Evolutionary conservation across 495 filamentous ascomycete genomes (phyloP).

Genomic region (Tirmania nivea): DNA sequence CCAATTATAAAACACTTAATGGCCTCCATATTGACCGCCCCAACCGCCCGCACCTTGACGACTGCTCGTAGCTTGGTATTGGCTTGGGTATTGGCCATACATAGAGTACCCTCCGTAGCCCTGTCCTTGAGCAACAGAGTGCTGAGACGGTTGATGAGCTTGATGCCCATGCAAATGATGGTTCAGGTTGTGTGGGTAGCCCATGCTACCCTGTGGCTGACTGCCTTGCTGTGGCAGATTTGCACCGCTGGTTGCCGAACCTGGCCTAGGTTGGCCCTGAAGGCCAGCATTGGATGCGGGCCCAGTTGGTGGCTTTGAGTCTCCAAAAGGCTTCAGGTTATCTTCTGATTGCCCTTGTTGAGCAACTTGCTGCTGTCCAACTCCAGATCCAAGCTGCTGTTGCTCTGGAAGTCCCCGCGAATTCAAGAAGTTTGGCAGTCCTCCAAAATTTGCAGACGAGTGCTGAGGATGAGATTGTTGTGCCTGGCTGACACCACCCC

Average conservation of each 20-base stretch:
- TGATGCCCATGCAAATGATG: slow-evolving; percentile 12
- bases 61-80: slow-evolving; percentile 10
- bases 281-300: slow-evolving; percentile 18
- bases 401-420: slow-evolving; percentile 15
- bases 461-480: slow-evolving; percentile 19
- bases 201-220: slow-evolving; percentile 14
- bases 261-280: slow-evolving; percentile 17
- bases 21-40: slow-evolving; percentile 1
- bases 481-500: slow-evolving; percentile 13
- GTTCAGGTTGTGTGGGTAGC: slow-evolving; percentile 11
- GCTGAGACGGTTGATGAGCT: slow-evolving; percentile 11
- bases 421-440: slow-evolving; percentile 17
- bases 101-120: slow-evolving; percentile 13
- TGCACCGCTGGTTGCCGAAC: slow-evolving; percentile 16
- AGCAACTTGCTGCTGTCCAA: slow-evolving; percentile 12
- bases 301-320: slow-evolving; percentile 20
- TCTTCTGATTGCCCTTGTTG: slow-evolving; percentile 17
- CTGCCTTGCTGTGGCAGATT: slow-evolving; percentile 16
- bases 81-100: slow-evolving; percentile 16
- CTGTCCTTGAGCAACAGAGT: slow-evolving; percentile 14
- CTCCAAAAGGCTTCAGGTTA: slow-evolving; percentile 17
- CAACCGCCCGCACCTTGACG: slow-evolving; percentile 9
- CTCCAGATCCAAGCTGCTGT: slow-evolving; percentile 16
- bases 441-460: slow-evolving; percentile 3
- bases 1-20: slow-evolving; percentile 2